A percentile compares a stretch with the other conserved stretches of the same genome.
These are phyloP conservation scores for Aspergillus sclerotioniger DNA, from an alignment of 495 filamentous ascomycete genomes.

Conservation along the genomic window DNA sequence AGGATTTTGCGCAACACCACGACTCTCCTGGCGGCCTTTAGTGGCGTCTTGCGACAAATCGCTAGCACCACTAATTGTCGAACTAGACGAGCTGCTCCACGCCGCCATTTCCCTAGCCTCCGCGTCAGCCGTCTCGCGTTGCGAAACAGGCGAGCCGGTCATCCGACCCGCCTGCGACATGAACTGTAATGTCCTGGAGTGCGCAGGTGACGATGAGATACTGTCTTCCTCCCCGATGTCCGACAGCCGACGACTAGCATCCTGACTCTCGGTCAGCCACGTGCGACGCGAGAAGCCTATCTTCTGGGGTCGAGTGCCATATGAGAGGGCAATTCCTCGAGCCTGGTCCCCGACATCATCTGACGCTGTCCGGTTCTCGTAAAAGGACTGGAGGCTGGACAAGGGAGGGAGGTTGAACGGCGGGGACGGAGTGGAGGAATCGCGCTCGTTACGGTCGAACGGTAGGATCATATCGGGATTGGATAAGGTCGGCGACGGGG, in stretches of 20 bases:
- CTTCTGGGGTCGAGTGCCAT: conserved; percentile 24
- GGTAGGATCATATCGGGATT: conserved; percentile 94
- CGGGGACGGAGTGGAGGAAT: conserved; percentile 51
- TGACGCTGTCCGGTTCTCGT: conserved; percentile 17
- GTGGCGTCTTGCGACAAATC: conserved; percentile 22
- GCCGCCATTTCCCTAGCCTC: conserved; percentile 23
- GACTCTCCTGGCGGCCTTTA: conserved; percentile 18
- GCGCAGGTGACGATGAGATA: conserved; percentile 28
- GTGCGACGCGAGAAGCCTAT: conserved; percentile 43
- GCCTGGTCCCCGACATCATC: conserved; percentile 20
- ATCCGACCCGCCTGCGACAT: conserved; percentile 11
- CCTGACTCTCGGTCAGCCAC: conserved; percentile 52
- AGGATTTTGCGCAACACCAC: conserved; percentile 2
- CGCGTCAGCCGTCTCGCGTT: conserved; percentile 8
- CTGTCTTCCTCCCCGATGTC: conserved; percentile 67
- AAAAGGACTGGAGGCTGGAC: conserved; percentile 36
- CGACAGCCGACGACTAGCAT: conserved; percentile 62
- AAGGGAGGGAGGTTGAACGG: conserved; percentile 43
- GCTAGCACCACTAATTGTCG: conserved; percentile 41
- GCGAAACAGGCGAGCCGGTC: conserved; percentile 17
- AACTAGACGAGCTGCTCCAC: conserved; percentile 39
- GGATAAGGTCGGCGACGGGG: conserved; percentile 79
- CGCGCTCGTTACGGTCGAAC: conserved; percentile 53
- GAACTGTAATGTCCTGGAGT: conserved; percentile 11
- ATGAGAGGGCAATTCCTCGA: conserved; percentile 3